These are phyloP conservation scores for Calonectria henricotiae DNA, from an alignment of 2,329 filamentous ascomycete genomes.

Conservation along the genomic window DNA sequence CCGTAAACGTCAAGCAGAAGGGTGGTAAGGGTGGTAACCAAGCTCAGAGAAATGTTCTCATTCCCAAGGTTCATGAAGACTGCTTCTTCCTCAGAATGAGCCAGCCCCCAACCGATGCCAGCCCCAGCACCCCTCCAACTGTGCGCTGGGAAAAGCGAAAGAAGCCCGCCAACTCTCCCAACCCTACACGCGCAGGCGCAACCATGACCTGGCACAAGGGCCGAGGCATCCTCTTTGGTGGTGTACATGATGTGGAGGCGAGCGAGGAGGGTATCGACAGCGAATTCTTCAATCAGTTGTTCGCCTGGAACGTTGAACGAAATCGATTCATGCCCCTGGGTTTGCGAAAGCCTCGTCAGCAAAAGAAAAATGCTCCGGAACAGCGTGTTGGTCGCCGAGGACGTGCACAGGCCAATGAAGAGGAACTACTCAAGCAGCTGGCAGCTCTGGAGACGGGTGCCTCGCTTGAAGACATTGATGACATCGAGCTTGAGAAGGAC, in stretches of 20 bases:
- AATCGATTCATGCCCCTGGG: conserved; percentile 93
- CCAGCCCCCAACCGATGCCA: conserved; percentile 78
- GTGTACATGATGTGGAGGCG: conserved; percentile 93
- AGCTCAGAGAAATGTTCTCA: conserved; percentile 81
- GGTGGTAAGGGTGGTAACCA: conserved; percentile 70
- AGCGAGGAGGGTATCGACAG: conserved; percentile 96
- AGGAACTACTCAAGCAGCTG: conserved; percentile 89
- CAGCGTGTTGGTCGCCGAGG: conserved; percentile 75
- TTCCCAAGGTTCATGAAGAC: conserved; percentile 93
- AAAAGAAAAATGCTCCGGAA: conserved; percentile 70
- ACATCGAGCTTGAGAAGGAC: conserved; percentile 68
- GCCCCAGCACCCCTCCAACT: conserved; percentile 76
- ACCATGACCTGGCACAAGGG: conserved; percentile 97
- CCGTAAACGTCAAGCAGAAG: conserved; percentile 74
- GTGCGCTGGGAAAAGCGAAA: conserved; percentile 95
- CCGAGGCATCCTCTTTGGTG: conserved; percentile 92
- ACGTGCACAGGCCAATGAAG: conserved; percentile 91
- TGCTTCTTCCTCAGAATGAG: conserved; percentile 92
- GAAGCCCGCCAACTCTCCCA: conserved; percentile 90
- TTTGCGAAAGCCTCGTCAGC: conserved; percentile 81
- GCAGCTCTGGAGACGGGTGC: conserved; percentile 86
- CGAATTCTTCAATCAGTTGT: conserved; percentile 95
- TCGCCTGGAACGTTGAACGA: conserved; percentile 94
- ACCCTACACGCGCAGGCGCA: conserved; percentile 86
- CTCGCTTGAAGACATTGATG: conserved; percentile 70